Conservation (phyloP, 2,329 filamentous ascomycete genomes). For the Arthrinium puccinioides region DNA sequence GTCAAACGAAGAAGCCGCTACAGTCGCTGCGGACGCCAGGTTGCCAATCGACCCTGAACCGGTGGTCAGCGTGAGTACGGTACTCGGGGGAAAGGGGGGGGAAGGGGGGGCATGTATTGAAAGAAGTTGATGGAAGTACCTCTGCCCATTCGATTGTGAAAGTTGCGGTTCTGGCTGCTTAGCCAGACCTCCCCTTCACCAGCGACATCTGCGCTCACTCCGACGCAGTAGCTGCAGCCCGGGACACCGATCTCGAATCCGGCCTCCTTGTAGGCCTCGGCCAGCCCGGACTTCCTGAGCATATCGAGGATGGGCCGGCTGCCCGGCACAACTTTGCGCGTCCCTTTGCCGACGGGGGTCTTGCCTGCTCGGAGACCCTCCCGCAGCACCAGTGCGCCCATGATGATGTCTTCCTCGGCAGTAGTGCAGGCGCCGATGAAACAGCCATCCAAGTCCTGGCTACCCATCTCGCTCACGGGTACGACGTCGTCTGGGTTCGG, state of each 20-base stretch:
- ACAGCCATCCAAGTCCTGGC: constrained; percentile 29
- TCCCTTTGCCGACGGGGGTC: constrained; percentile 22
- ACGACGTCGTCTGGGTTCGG: constrained; percentile 36
- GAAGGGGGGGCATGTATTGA: too few species aligned
- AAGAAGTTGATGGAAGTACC: too few species aligned
- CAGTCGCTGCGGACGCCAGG: constrained; percentile 35
- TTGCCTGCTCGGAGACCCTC: constrained; percentile 25
- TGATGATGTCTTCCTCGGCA: constrained; percentile 34
- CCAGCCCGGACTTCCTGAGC: constrained; percentile 25
- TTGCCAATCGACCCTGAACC: constrained; percentile 32
- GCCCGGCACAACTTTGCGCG: constrained; percentile 32
- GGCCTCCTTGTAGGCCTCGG: constrained; percentile 29
- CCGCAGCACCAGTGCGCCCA: constrained; percentile 32
- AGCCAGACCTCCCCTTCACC: constrained; percentile 33
- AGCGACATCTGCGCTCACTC: constrained; percentile 32
- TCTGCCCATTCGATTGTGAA: constrained; percentile 36
- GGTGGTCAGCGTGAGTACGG: too few species aligned
- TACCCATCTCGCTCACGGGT: constrained; percentile 24
- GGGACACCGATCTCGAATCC: constrained; percentile 34
- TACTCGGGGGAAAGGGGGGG: too few species aligned
- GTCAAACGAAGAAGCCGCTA: constrained; percentile 36
- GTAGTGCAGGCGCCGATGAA: constrained; percentile 42
- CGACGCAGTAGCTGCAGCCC: constrained; percentile 37
- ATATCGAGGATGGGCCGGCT: constrained; percentile 29
- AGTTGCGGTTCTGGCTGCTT: constrained; percentile 38